Base-by-base conservation (phyloP, 2,329 filamentous ascomycete species). In the Aspergillus costaricaensis region DNA sequence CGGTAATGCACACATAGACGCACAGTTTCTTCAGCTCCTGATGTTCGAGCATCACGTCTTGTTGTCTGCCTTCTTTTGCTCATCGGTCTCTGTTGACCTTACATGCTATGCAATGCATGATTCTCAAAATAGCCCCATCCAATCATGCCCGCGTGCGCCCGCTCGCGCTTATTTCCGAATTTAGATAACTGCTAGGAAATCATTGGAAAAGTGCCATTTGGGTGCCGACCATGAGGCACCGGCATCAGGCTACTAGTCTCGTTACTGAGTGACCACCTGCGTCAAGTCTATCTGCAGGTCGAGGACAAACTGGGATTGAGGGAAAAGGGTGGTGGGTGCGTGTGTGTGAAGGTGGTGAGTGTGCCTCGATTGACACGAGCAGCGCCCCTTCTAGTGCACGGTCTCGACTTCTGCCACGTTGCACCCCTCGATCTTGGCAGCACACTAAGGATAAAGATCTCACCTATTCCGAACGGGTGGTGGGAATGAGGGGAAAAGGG, bases 381-480 rank as follows among this genome's bases (percentile, higher is more conserved):
- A 38, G 41, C 30, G 14, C 27, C 39, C 50, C 30, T 47, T 52
- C 38, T 52, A 49, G 47, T 57, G 65, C 66, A 67, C 63, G 63
- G 65, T 59, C 63, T 66, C 54, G 61, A 62, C 59, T 62, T 60
- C 63, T 44, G 50, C 66, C 66, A 68, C 66, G 66, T 68, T 68
- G 61, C 58, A 59, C 60, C 66, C 66, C 62, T 68, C 62, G 61
- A 67, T 66, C 66, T 68, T 68, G 65, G 66, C 66, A 68, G 55
- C 55, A 63, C 60, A 59, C 65, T 67, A 67, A 68, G 59, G 66
- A 68, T 68, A 68, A 68, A 66, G 66, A 68, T 68, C 66, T 68
- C 64, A 68, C 64, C 56, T 51, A 60, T 58, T 60, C 62, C 62
- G 57, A 57, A 50, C 47, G 48, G 58, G 55, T 56, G 61, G 64